phyloP scores from a whole-genome alignment of 192 early-diverging fungal genomes.

The Gamsiella multidivaricata region DNA sequence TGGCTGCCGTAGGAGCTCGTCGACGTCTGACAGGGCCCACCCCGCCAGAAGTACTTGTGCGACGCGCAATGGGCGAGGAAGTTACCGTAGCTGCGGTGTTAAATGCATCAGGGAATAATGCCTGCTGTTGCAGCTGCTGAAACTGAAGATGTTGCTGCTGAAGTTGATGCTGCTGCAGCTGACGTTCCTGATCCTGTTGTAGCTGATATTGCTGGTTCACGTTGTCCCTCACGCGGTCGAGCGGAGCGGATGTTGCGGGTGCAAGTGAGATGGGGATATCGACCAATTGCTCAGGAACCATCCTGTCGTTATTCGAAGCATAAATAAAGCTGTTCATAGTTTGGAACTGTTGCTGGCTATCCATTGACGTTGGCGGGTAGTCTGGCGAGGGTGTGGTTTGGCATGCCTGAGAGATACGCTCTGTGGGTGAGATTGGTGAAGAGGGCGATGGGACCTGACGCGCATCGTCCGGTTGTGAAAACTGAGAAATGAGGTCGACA shows the following conservation, averaged over 20 bases:
- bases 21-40: slow-evolving; percentile 46
- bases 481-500: slow-evolving; percentile 50
- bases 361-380: slow-evolving; percentile 14
- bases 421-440: slow-evolving; percentile 33
- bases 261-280: slow-evolving; percentile 37
- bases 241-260: slow-evolving; percentile 17
- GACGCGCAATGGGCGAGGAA: slow-evolving; percentile 16
- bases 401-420: slow-evolving; percentile 25
- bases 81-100: slow-evolving; percentile 9
- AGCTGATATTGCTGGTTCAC: slow-evolving; percentile 22
- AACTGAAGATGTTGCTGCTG: slow-evolving; percentile 50
- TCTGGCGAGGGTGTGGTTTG: slow-evolving; percentile 35
- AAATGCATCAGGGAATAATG: slow-evolving; percentile 36
- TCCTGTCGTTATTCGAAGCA: slow-evolving; percentile 28
- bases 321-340: slow-evolving; percentile 53
- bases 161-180: slow-evolving; percentile 49
- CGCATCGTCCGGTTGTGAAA: slow-evolving; percentile 41
- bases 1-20: slow-evolving; percentile 24
- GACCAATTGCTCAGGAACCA: slow-evolving; percentile 45
- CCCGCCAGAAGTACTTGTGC: slow-evolving; percentile 43
- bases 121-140: slow-evolving; percentile 48
- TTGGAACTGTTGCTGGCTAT: slow-evolving; percentile 34
- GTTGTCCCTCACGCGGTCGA: slow-evolving; percentile 3
- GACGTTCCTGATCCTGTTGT: slow-evolving; percentile 46
- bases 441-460: slow-evolving; percentile 47